Evolutionary conservation across 441 rosid genomes (phyloP).

Genomic region (Euphorbia schlechtendalii): DNA sequence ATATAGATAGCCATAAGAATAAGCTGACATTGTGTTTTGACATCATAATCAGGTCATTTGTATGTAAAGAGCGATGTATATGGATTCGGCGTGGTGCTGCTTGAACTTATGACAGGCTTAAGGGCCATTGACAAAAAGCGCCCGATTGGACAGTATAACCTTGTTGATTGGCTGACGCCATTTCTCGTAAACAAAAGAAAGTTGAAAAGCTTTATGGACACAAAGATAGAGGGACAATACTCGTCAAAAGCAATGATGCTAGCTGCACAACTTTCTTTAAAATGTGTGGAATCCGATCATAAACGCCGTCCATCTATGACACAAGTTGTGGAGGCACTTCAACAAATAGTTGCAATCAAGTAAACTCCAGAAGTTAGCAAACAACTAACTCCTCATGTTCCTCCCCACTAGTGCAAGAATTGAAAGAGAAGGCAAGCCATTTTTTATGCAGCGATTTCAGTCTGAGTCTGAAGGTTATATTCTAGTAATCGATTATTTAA

Average conservation of each 20-base stretch:
- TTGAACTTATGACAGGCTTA: constrained; percentile 66
- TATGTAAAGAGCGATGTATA: constrained; percentile 83
- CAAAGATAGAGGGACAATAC: constrained; percentile 47
- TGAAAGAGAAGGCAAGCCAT: too few relatives aligned
- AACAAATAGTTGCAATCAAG: constrained; percentile 37
- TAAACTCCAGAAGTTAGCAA: constrained; percentile 8
- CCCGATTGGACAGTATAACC: constrained; percentile 44
- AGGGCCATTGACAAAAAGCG: constrained; percentile 55
- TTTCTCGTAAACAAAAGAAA: constrained; percentile 41
- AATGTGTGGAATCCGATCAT: constrained; percentile 53
- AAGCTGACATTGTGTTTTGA: constrained; percentile 4
- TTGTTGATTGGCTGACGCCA: constrained; percentile 71
- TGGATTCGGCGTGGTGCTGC: constrained; percentile 79
- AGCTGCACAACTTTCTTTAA: constrained; percentile 54
- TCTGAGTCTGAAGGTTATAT: too few relatives aligned
- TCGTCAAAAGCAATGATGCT: constrained; percentile 50
- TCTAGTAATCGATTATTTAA: too few relatives aligned
- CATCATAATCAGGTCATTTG: constrained; percentile 45
- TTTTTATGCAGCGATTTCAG: too few relatives aligned
- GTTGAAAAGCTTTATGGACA: constrained; percentile 26
- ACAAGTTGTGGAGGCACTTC: constrained; percentile 56
- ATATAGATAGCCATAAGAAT: too few relatives aligned
- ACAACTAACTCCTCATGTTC: too few relatives aligned
- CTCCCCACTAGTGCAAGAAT: too few relatives aligned
- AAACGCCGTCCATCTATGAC: constrained; percentile 71